Evolutionary conservation across 148 eudicot species (phyloP).

Genomic region (Fagopyrum tataricum): DNA sequence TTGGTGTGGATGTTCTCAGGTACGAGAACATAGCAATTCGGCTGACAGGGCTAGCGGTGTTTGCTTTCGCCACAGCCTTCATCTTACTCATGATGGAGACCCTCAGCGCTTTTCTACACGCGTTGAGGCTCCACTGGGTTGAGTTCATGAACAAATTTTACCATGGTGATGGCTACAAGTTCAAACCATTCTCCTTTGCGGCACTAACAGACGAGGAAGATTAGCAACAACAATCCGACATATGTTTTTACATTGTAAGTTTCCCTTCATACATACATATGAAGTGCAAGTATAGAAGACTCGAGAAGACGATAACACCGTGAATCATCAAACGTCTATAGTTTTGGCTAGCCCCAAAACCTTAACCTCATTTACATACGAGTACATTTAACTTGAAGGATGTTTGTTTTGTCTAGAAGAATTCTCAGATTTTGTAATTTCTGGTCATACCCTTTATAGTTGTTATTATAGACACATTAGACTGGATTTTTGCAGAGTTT

Average conservation of each 20-base stretch:
- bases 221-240: constrained; percentile 19
- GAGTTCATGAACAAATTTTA: constrained; percentile 91
- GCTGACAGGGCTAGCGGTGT: constrained; percentile 66
- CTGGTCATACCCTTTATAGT: constrained; percentile 1
- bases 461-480: constrained; percentile 2
- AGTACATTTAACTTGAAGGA: neutral
- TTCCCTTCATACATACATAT: constrained; percentile 12
- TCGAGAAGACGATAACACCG: neutral
- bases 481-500: constrained; percentile 4
- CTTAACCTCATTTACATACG: neutral
- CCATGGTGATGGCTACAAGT: constrained; percentile 91
- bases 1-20: no score
- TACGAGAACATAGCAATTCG: constrained; percentile 67
- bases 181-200: constrained; percentile 88
- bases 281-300: constrained; percentile 13
- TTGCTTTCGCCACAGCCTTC: constrained; percentile 88
- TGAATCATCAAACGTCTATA: neutral
- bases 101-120: constrained; percentile 96
- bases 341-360: neutral
- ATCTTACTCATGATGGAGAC: constrained; percentile 93
- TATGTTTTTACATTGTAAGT: constrained; percentile 7
- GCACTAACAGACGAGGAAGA: constrained; percentile 77
- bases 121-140: constrained; percentile 99
- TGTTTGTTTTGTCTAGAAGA: neutral
- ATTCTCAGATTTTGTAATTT: constrained; percentile 10